Conservation (phyloP, 192 early-diverging fungal genomes). For the Gryganskiella cystojenkinii region DNA sequence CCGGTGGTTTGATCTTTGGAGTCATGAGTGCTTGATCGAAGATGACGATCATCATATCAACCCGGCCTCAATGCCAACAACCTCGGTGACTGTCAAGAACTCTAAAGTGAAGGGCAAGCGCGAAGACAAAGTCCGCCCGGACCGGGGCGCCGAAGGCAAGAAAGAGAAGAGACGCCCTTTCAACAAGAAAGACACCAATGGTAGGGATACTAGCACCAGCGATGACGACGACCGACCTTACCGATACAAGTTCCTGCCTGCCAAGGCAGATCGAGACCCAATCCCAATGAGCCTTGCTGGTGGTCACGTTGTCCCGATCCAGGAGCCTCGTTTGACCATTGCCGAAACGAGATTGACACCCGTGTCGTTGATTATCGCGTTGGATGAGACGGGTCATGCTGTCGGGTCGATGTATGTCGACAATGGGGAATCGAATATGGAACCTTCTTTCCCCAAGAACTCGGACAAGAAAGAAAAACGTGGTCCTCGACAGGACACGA, state of each 20-base stretch:
- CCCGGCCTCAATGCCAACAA: too few relatives aligned
- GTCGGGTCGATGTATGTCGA: conserved; percentile 68
- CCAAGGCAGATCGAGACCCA: conserved; percentile 62
- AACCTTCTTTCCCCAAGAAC: neutral
- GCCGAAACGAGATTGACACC: conserved; percentile 55
- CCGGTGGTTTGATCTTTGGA: conserved; percentile 72
- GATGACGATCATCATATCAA: too few relatives aligned
- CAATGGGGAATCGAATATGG: conserved; percentile 69
- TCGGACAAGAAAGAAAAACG: conserved; percentile 10
- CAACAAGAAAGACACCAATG: too few relatives aligned
- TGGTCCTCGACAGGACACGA: too few relatives aligned
- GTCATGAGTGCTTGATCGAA: conserved; percentile 37
- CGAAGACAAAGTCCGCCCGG: too few relatives aligned
- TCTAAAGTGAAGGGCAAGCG: too few relatives aligned
- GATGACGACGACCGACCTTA: neutral
- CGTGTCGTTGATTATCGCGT: conserved; percentile 64
- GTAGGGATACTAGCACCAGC: conserved; percentile 6
- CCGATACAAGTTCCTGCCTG: conserved; percentile 41
- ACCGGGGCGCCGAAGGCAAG: too few relatives aligned
- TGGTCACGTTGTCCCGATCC: conserved; percentile 65
- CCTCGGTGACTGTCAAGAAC: too few relatives aligned
- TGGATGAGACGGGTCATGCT: conserved; percentile 57
- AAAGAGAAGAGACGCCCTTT: too few relatives aligned
- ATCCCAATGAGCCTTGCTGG: conserved; percentile 72
- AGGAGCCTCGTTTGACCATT: conserved; percentile 61